Evolutionary conservation across 2,329 filamentous ascomycete species (phyloP), one percentile per base, ranked within the genome.

Genomic region (Xylariaceae sp.): DNA sequence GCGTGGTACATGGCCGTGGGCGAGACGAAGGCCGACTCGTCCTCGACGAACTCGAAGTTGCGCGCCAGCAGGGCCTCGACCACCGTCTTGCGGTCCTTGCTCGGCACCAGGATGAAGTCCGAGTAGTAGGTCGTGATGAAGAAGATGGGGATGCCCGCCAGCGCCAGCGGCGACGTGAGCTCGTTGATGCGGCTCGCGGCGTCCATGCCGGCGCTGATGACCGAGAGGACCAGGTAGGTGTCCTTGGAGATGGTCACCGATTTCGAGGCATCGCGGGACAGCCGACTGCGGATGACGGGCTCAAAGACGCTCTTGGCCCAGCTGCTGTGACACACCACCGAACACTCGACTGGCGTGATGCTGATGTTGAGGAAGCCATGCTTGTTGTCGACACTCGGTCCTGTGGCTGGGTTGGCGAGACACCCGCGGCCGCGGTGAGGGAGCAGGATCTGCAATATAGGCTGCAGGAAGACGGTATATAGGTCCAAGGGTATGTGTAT

Each of bases 51-150:
- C 48, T 83, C 79, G 53, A 95, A 95, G 1, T 88, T 88, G 29
- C 83, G 77, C 13, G 79, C 75, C 39, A 90, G 70, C 5, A 96
- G 68, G 0, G 87, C 83, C 37, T 78, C 70, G 21, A 87, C 77
- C 30, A 96, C 89, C 24, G 79, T 80, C 17, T 73, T 64, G 32
- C 82, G 78, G 50, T 83, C 78, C 53, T 80, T 83, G 33, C 71
- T 71, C 1, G 92, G 89, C 1, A 95, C 87, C 22, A 96, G 72
- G 49, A 98, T 93, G 60, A 94, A 96, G 63, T 98, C 90, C 21
- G 85, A 92, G 61, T 94, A 96, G 61, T 96, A 98, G 19, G 88
- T 95, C 3, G 90, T 95, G 57, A 95, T 94, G 71, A 96, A 96
- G 68, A 96, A 95, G 53, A 98, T 94, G 33, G 90, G 85, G 33